A percentile compares a stretch with the other conserved stretches of the same genome.
These are phyloP conservation scores for Russula brevipes DNA, from an alignment of 768 basidiomycete species.

Conservation along the genomic window DNA sequence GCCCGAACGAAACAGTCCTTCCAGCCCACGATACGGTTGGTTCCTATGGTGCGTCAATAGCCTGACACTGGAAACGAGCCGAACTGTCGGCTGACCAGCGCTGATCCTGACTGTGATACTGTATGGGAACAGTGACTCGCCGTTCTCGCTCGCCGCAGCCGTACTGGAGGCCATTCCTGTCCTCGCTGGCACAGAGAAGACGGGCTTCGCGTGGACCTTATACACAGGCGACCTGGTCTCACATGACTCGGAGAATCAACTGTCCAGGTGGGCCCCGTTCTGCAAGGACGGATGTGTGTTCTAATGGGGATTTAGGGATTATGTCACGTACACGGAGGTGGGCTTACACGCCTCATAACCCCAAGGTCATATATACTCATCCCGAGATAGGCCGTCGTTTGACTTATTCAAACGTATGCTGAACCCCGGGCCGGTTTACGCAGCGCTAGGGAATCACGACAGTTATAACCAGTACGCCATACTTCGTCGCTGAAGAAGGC, in stretches of 20 bases:
- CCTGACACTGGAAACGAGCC: background rate
- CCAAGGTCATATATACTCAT: slow-evolving; percentile 2
- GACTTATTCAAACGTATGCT: slow-evolving; percentile 60
- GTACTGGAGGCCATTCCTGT: slow-evolving; percentile 63
- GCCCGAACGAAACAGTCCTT: slow-evolving; percentile 45
- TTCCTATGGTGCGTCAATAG: slow-evolving; percentile 47
- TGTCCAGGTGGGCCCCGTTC: slow-evolving; percentile 45
- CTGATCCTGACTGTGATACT: background rate
- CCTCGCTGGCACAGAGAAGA: slow-evolving; percentile 53
- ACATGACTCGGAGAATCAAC: slow-evolving; percentile 62
- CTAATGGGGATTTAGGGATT: slow-evolving; percentile 39
- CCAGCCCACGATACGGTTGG: slow-evolving; percentile 68
- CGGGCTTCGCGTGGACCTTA: slow-evolving; percentile 59
- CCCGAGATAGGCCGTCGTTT: slow-evolving; percentile 47
- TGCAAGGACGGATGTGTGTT: background rate
- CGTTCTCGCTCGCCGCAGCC: slow-evolving; percentile 53
- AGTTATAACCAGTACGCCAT: slow-evolving; percentile 54
- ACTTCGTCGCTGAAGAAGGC: background rate
- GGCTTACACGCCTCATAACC: background rate
- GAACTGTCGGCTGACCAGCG: background rate
- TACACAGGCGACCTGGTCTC: slow-evolving; percentile 73
- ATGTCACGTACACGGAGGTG: slow-evolving; percentile 60
- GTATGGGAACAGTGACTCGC: slow-evolving; percentile 47
- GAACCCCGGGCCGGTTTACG: slow-evolving; percentile 67
- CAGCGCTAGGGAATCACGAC: slow-evolving; percentile 74